Evolutionary conservation across 129 eudicot species (phyloP), one percentile per base, ranked within the genome.

Genomic region (Calendula officinalis): DNA sequence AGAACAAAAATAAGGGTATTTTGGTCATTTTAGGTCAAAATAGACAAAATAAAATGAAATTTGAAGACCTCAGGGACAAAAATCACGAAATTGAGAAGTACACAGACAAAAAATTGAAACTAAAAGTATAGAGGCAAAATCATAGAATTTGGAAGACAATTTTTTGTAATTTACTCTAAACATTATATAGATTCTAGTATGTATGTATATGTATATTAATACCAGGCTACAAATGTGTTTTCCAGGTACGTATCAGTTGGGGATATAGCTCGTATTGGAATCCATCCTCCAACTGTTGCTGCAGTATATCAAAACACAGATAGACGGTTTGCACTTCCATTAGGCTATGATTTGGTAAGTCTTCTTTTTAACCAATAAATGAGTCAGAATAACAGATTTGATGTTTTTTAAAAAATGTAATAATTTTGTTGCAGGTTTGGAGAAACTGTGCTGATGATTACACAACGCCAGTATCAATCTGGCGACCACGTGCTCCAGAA

Each of bases 401-500:
- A 9, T 10, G 13, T 32, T 3, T 30, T 63, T 34, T 46, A 46
- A 46, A 43, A 22, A 34, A 30, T 13, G n/a, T 30, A 5, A 12
- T 38, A 37, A 8, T 54, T 35, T 73, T 30, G 22, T 35, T 63
- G 50, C 78, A 91, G 98, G 98, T 92, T 6, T 92, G 99, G 99
- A 92, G 99, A 77, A 92, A 92, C 68, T 92, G 99, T 68, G 42
- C 68, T 4, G 99, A 92, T 47, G 99, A 92, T 69, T 92, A 85
- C 60, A 55, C 52, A 8, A 83, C 68, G 16, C 82, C 89, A 0
- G 82, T 85, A 53, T 85, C 99, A 5, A 92, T 92, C 16, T 92
- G 99, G 99, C 81, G 81, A 48, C 95, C 96, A 7, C 99, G 99
- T 36, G 75, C 99, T 7, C 96, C 99, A 2, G 91, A 85, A 47